A percentile compares a stretch with the other conserved stretches of the same genome.
These are phyloP conservation scores for Digitaria exilis DNA, from an alignment of 202 grass and related monocot genomes.

Conservation along the genomic window DNA sequence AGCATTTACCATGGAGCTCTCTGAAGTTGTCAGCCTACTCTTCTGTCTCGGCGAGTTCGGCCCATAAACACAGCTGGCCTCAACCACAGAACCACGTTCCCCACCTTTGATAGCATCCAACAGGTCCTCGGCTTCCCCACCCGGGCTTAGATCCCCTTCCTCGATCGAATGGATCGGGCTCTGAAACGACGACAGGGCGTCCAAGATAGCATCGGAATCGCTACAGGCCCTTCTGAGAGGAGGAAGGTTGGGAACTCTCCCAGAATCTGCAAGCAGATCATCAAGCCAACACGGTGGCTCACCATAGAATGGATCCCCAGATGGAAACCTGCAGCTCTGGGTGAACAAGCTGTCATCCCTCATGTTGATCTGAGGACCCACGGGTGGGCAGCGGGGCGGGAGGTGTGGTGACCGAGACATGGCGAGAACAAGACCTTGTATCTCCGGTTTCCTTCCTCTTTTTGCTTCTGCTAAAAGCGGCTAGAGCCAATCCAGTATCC, in stretches of 20 bases:
- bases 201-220: slow-evolving; percentile 75
- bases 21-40: slow-evolving; percentile 64
- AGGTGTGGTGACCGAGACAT: slow-evolving; percentile 90
- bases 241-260: slow-evolving; percentile 39
- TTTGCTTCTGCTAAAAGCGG: not conserved
- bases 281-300: slow-evolving; percentile 69
- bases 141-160: slow-evolving; percentile 44
- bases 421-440: slow-evolving; percentile 13
- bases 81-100: slow-evolving; percentile 45
- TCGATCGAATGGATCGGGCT: slow-evolving; percentile 38
- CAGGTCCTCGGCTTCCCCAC: slow-evolving; percentile 33
- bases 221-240: slow-evolving; percentile 75
- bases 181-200: slow-evolving; percentile 47
- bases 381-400: slow-evolving; percentile 74
- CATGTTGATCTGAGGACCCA: slow-evolving; percentile 53
- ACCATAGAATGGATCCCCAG: slow-evolving; percentile 44
- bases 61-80: slow-evolving; percentile 80
- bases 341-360: slow-evolving; percentile 60
- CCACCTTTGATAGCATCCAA: slow-evolving; percentile 24
- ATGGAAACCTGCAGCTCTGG: slow-evolving; percentile 62
- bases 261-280: slow-evolving; percentile 62
- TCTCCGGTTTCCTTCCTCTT: not conserved
- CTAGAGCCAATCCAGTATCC: slow-evolving; percentile 26
- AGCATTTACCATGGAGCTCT: slow-evolving; percentile 89
- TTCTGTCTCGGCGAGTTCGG: slow-evolving; percentile 95